These are phyloP conservation scores for Chlamydomonas sphaeroides DNA, from an alignment of 139 green algal species.

Conservation along the genomic window DNA sequence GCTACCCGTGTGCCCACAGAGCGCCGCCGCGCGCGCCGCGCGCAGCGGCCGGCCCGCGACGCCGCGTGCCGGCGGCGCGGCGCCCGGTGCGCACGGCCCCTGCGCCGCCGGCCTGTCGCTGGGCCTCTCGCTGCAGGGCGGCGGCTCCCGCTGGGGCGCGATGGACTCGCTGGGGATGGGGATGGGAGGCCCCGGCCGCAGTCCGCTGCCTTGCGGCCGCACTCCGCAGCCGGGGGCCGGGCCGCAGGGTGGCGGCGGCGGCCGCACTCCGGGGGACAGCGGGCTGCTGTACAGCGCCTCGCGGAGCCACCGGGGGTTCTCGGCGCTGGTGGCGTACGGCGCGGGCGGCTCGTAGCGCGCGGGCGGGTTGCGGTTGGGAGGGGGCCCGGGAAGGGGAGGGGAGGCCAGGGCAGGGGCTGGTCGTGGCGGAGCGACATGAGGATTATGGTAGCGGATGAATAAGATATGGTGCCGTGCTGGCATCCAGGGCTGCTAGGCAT, in stretches of 20 bases:
- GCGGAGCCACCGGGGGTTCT: slow-evolving; percentile 27
- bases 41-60: background rate
- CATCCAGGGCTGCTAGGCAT: too few species aligned
- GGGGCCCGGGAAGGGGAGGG: too few species aligned
- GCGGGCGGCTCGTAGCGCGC: background rate
- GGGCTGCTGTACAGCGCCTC: background rate
- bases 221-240: slow-evolving; percentile 7
- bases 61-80: background rate
- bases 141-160: slow-evolving; percentile 1
- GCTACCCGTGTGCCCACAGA: too few species aligned
- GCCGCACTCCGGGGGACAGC: slow-evolving; percentile 14
- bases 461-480: too few species aligned
- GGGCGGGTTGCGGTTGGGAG: too few species aligned
- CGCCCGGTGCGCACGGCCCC: background rate
- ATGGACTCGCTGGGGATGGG: slow-evolving; percentile 1
- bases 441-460: too few species aligned
- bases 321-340: slow-evolving; percentile 2
- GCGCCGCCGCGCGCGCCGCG: background rate
- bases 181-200: background rate
- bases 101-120: background rate
- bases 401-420: too few species aligned
- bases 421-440: too few species aligned
- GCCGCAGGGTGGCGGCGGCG: background rate
- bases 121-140: background rate
- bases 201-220: slow-evolving; percentile 19